Conservation (phyloP, 306 rosid genomes). For the Vicia sativa region DNA sequence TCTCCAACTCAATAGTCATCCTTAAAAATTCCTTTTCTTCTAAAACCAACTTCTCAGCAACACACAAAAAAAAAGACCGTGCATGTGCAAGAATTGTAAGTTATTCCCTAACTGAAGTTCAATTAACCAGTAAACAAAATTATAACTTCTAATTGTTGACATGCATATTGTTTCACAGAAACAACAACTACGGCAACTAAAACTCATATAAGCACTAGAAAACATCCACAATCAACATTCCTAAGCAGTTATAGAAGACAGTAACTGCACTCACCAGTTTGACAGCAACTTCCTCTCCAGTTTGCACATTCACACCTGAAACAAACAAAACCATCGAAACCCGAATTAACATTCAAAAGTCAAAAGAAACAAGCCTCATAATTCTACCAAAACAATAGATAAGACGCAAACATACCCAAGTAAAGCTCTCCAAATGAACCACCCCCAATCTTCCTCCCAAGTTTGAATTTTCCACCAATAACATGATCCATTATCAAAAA, state of each 20-base stretch:
- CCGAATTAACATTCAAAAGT: slow-evolving; percentile 30
- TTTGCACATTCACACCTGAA: slow-evolving; percentile 86
- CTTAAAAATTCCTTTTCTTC: slow-evolving; percentile 23
- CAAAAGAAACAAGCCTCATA: slow-evolving; percentile 16
- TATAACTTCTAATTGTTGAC: slow-evolving; percentile 7
- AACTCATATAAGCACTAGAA: slow-evolving; percentile 20
- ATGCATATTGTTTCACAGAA: background rate
- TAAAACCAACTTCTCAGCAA: slow-evolving; percentile 24
- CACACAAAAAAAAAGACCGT: background rate
- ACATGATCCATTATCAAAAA: slow-evolving; percentile 83
- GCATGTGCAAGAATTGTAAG: slow-evolving; percentile 21
- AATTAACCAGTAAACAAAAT: slow-evolving; percentile 16
- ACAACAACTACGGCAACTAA: slow-evolving; percentile 13
- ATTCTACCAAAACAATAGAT: slow-evolving; percentile 23
- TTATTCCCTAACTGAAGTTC: slow-evolving; percentile 20
- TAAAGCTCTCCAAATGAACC: slow-evolving; percentile 97
- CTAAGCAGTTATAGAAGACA: slow-evolving; percentile 28
- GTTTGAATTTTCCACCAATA: slow-evolving; percentile 93
- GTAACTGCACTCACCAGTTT: slow-evolving; percentile 71
- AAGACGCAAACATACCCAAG: slow-evolving; percentile 72
- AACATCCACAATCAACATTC: slow-evolving; percentile 17
- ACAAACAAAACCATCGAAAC: slow-evolving; percentile 51
- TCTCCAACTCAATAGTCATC: slow-evolving; percentile 16
- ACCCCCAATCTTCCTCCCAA: slow-evolving; percentile 93
- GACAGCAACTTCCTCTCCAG: slow-evolving; percentile 97